Evolutionary conservation across 2,329 filamentous ascomycete species (phyloP).

Genomic region (Acephala macrosclerotiorum): DNA sequence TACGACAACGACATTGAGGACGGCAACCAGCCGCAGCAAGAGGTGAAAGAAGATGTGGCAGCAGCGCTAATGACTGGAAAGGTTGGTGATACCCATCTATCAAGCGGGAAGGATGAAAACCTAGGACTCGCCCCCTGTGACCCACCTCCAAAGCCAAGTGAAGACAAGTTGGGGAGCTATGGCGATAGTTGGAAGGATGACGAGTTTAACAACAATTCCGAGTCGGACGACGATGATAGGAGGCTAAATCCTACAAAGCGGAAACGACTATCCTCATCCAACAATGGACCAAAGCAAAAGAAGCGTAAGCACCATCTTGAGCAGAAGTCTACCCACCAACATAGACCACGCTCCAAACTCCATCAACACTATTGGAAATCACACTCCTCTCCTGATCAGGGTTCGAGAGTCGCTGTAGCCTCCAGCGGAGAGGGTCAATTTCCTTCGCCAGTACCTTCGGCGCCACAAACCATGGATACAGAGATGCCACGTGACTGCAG

Average conservation of each 20-base stretch:
- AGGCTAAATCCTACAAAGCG: constrained; percentile 12
- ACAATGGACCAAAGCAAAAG: constrained; percentile 7
- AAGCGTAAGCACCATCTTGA: constrained; percentile 13
- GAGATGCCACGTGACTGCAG: not conserved
- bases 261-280: constrained; percentile 16
- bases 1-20: not conserved
- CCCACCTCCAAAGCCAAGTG: not conserved
- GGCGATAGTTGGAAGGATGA: constrained; percentile 8
- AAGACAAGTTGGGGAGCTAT: not conserved
- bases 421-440: constrained; percentile 2
- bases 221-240: not conserved
- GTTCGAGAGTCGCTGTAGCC: not conserved
- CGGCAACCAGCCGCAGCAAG: not conserved
- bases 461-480: constrained; percentile 17
- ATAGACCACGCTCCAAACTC: constrained; percentile 5
- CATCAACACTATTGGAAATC: not conserved
- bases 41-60: not conserved
- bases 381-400: not conserved
- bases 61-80: not conserved
- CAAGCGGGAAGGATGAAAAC: not conserved
- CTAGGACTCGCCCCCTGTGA: not conserved
- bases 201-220: constrained; percentile 10
- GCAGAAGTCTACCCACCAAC: constrained; percentile 14
- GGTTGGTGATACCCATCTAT: not conserved
- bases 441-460: constrained; percentile 29